Conservation (phyloP, 2,329 filamentous ascomycete genomes). For the Orbilia oligospora region DNA sequence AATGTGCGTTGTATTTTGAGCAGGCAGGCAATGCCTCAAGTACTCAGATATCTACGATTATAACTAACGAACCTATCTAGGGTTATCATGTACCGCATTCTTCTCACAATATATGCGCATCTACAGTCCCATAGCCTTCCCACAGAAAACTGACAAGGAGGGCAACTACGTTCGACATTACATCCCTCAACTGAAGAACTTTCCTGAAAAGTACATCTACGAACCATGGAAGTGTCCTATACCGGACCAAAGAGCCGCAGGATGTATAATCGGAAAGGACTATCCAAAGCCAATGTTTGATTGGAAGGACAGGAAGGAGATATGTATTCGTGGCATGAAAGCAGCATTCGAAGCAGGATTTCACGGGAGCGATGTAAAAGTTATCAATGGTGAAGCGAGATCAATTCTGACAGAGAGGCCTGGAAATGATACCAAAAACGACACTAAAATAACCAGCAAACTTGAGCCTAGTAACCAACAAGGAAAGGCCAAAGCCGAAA, state of each 20-base stretch:
- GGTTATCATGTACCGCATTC: slow-evolving; percentile 82
- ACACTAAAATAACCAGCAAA: background rate
- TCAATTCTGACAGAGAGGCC: slow-evolving; percentile 63
- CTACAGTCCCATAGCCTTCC: slow-evolving; percentile 80
- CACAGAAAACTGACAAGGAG: slow-evolving; percentile 81
- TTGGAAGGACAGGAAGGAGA: slow-evolving; percentile 74
- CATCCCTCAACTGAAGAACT: slow-evolving; percentile 76
- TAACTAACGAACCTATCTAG: slow-evolving; percentile 13
- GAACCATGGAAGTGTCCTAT: slow-evolving; percentile 83
- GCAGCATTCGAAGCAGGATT: slow-evolving; percentile 77
- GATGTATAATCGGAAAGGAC: slow-evolving; percentile 74
- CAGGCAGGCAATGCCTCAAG: background rate
- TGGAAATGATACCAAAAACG: slow-evolving; percentile 10
- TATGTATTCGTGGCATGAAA: slow-evolving; percentile 79
- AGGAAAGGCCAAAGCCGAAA: background rate
- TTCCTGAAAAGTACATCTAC: slow-evolving; percentile 80
- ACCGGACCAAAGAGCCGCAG: slow-evolving; percentile 77
- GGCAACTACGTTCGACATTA: slow-evolving; percentile 76
- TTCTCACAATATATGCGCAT: slow-evolving; percentile 80
- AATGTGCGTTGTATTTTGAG: slow-evolving; percentile 69
- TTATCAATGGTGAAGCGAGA: slow-evolving; percentile 72
- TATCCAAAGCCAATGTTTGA: slow-evolving; percentile 86
- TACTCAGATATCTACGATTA: background rate
- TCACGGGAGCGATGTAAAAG: slow-evolving; percentile 75
- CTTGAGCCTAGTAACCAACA: background rate